Conservation (phyloP, 2,329 filamentous ascomycete genomes). For the Penicillium vulpinum region DNA sequence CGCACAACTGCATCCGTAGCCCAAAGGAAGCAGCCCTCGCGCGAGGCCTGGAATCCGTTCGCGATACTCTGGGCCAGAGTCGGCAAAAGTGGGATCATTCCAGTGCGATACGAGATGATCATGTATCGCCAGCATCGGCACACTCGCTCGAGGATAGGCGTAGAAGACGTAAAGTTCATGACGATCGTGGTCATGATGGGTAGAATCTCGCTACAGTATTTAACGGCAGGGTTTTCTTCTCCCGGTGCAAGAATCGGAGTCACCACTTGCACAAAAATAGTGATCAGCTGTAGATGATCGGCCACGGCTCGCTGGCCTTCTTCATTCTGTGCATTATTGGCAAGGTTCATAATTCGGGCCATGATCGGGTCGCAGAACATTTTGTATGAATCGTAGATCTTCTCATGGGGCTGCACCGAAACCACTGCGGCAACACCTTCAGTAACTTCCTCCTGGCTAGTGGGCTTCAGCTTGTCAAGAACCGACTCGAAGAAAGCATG, state of each 20-base stretch:
- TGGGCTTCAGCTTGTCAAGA: conserved; percentile 77
- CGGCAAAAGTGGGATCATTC: conserved; percentile 80
- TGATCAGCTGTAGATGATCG: conserved; percentile 91
- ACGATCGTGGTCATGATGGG: conserved; percentile 82
- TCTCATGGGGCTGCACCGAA: conserved; percentile 75
- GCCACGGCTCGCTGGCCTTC: conserved; percentile 82
- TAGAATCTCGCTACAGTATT: conserved; percentile 94
- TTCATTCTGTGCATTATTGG: conserved; percentile 80
- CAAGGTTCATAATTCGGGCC: conserved; percentile 78
- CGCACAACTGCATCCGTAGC: conserved; percentile 91
- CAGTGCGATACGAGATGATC: conserved; percentile 91
- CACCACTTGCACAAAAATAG: conserved; percentile 78
- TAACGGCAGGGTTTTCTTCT: conserved; percentile 84
- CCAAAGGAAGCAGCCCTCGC: conserved; percentile 98
- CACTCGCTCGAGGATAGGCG: conserved; percentile 87
- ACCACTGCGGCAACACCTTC: conserved; percentile 93
- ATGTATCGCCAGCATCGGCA: conserved; percentile 96
- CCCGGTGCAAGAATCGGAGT: conserved; percentile 71
- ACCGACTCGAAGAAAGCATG: conserved; percentile 92
- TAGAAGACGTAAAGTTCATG: conserved; percentile 80
- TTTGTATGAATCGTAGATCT: conserved; percentile 83
- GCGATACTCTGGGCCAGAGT: conserved; percentile 86
- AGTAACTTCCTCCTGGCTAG: conserved; percentile 92
- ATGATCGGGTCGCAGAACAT: conserved; percentile 91
- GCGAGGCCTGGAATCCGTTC: conserved; percentile 77